A percentile compares a stretch with the other conserved stretches of the same genome.
Evolutionary conservation across 1,284 basidiomycete genomes (phyloP).

Genomic region (Coriolopsis trogii): DNA sequence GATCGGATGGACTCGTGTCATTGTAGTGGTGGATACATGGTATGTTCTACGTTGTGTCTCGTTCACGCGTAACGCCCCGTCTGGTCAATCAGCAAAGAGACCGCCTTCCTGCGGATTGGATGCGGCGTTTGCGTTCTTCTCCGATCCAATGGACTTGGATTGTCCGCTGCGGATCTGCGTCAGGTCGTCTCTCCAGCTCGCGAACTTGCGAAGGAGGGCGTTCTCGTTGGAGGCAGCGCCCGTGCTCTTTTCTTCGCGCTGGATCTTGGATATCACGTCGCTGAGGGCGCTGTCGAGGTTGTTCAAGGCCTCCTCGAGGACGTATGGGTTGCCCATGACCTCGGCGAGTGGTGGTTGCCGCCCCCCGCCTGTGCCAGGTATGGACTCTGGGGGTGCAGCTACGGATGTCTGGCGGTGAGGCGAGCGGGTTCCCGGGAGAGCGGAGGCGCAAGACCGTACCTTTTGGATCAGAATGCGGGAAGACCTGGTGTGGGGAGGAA

Average conservation of each 20-base stretch:
- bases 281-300: slow-evolving; percentile 29
- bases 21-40: background rate
- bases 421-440: background rate
- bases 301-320: slow-evolving; percentile 23
- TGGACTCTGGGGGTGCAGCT: slow-evolving; percentile 31
- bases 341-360: slow-evolving; percentile 13
- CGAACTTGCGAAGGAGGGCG: slow-evolving; percentile 27
- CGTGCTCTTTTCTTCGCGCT: slow-evolving; percentile 24
- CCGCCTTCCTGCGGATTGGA: slow-evolving; percentile 26
- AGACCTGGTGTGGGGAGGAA: slow-evolving; percentile 25
- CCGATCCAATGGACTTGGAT: background rate
- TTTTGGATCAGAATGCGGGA: slow-evolving; percentile 33
- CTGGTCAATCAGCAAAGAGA: slow-evolving; percentile 30
- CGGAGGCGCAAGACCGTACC: slow-evolving; percentile 11
- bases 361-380: slow-evolving; percentile 31
- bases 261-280: slow-evolving; percentile 27
- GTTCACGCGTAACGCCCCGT: background rate
- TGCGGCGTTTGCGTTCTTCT: background rate
- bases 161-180: slow-evolving; percentile 16
- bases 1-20: background rate
- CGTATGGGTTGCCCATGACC: slow-evolving; percentile 30
- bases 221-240: slow-evolving; percentile 25
- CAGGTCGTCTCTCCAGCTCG: slow-evolving; percentile 29
- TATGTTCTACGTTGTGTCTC: background rate
- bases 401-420: background rate